Percentiles rank a stretch among this genome's conserved stretches.
Evolutionary conservation across 169 alveolate species (phyloP).

Genomic region (Cryptosporidium canis): DNA sequence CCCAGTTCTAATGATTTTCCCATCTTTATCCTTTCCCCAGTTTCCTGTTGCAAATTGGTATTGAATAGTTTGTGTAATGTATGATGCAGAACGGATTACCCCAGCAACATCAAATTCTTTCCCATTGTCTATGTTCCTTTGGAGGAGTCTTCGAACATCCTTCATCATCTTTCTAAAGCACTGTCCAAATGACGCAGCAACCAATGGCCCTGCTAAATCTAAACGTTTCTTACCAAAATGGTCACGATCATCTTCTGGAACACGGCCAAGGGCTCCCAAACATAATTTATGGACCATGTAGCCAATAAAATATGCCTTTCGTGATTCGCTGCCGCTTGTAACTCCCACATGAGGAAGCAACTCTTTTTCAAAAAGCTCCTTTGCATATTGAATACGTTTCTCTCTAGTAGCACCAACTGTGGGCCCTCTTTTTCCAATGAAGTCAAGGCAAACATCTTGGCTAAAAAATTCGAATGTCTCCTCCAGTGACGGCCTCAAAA

Average conservation of each 20-base stretch:
- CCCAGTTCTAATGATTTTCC: conserved; percentile 97
- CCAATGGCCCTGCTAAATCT: conserved; percentile 98
- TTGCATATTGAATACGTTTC: conserved; percentile 93
- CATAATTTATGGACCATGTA: conserved; percentile 97
- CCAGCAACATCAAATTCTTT: conserved; percentile 91
- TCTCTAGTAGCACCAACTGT: conserved; percentile 92
- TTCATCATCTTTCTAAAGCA: conserved; percentile 93
- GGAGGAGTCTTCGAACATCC: conserved; percentile 91
- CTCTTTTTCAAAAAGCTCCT: conserved; percentile 93
- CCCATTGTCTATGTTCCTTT: conserved; percentile 90
- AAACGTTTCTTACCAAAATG: conserved; percentile 99
- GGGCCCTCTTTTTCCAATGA: conserved; percentile 96
- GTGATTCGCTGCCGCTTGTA: conserved; percentile 89
- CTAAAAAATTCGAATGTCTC: conserved; percentile 92
- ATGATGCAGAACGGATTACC: conserved; percentile 88
- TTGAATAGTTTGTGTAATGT: conserved; percentile 90
- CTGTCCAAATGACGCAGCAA: conserved; percentile 96
- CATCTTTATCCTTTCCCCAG: conserved; percentile 98
- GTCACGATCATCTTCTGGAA: conserved; percentile 99
- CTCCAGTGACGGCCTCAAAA: conserved; percentile 94
- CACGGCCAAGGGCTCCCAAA: conserved; percentile 96
- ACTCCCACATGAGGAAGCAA: conserved; percentile 99
- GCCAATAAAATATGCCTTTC: conserved; percentile 98
- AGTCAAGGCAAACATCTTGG: conserved; percentile 91
- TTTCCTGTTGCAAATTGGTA: conserved; percentile 95